A percentile compares a stretch with the other conserved stretches of the same genome.
Conservation (phyloP, 371 early-diverging fungal species). For the Smittium culicis region DNA sequence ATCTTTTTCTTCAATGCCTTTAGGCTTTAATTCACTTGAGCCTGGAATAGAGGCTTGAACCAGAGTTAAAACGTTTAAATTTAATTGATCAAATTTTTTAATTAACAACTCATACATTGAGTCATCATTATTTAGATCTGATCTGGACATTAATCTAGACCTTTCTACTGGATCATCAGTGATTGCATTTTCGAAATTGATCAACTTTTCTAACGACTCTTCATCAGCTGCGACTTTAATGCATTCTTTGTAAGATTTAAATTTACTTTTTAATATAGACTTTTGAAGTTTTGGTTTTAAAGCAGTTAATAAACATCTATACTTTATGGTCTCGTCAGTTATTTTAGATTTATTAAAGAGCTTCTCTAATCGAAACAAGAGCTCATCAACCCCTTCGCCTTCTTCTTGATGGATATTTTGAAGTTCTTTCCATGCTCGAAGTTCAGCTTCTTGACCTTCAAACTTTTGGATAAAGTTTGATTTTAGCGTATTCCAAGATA, state of each 20-base stretch:
- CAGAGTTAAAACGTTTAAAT: too few species aligned
- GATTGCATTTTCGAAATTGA: too few species aligned
- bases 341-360: not conserved
- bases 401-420: not conserved
- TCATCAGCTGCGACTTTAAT: not conserved
- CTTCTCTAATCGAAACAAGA: not conserved
- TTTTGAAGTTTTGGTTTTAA: not conserved
- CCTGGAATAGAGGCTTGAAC: too few species aligned
- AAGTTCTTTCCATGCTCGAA: not conserved
- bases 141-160: too few species aligned
- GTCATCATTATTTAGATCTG: too few species aligned
- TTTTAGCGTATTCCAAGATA: not conserved
- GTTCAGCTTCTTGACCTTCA: not conserved
- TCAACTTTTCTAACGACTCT: slow-evolving; percentile 1
- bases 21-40: too few species aligned
- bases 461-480: not conserved
- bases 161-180: too few species aligned
- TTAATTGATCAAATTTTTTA: too few species aligned
- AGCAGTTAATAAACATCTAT: not conserved
- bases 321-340: not conserved
- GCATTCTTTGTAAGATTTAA: not conserved
- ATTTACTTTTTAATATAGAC: not conserved
- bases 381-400: slow-evolving; percentile 4
- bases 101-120: too few species aligned
- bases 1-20: too few species aligned